phyloP scores from a whole-genome alignment of 306 rosid species.

The Canavalia ensiformis region DNA sequence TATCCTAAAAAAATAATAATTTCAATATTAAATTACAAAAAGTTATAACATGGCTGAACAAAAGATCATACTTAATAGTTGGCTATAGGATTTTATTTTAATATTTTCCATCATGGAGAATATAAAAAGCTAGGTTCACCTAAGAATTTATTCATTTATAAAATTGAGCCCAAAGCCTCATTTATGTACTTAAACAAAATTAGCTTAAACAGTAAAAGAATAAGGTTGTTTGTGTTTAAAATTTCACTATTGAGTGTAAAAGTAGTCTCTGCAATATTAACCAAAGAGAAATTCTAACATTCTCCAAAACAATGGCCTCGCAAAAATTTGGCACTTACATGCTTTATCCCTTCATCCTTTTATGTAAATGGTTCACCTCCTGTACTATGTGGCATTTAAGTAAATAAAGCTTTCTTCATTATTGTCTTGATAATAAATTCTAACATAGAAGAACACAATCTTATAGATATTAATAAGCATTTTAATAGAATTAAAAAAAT shows the following conservation, averaged over 20 bases:
- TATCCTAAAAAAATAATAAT: background rate
- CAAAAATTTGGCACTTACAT: background rate
- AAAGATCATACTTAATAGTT: background rate
- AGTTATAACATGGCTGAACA: constrained; percentile 9
- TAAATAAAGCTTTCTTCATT: too few relatives aligned
- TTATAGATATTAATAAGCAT: too few relatives aligned
- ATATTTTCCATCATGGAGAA: constrained; percentile 7
- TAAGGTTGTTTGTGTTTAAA: constrained; percentile 4
- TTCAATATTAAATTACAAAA: constrained; percentile 1
- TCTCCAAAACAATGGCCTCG: constrained; percentile 10
- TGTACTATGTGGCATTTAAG: too few relatives aligned
- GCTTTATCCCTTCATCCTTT: too few relatives aligned
- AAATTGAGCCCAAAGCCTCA: constrained; percentile 29
- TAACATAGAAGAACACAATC: too few relatives aligned
- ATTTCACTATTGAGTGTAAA: constrained; percentile 39
- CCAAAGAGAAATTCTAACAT: constrained; percentile 21
- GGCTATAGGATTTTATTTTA: background rate
- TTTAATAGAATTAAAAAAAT: too few relatives aligned
- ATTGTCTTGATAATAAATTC: too few relatives aligned
- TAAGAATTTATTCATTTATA: constrained; percentile 17
- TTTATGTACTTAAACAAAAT: background rate
- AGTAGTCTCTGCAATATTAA: background rate
- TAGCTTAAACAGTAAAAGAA: constrained; percentile 1
- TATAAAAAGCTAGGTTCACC: constrained; percentile 5
- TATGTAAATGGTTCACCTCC: too few relatives aligned